phyloP scores from a whole-genome alignment of 2,329 filamentous ascomycete genomes.

The Arthrobotrys iridis region DNA sequence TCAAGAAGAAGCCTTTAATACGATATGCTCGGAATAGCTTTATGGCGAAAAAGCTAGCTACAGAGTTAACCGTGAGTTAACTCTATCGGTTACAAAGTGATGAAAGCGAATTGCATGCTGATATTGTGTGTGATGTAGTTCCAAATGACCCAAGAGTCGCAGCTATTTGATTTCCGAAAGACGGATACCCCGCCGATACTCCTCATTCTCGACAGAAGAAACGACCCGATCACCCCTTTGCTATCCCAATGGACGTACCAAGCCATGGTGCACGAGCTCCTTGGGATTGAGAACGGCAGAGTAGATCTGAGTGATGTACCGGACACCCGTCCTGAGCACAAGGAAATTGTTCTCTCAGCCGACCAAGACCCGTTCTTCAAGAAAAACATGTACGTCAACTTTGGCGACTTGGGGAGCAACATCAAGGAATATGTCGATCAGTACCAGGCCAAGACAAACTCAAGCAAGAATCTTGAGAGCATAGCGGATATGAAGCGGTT shows the following conservation, averaged over 20 bases:
- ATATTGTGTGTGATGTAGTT: conserved; percentile 70
- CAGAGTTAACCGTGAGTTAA: conserved; percentile 71
- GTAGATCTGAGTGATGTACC: conserved; percentile 87
- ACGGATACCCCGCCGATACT: conserved; percentile 94
- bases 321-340: conserved; percentile 84
- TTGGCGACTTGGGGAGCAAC: conserved; percentile 75
- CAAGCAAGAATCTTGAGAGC: conserved; percentile 92
- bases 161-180: conserved; percentile 94
- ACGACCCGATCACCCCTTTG: conserved; percentile 92
- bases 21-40: conserved; percentile 91
- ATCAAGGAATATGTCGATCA: conserved; percentile 92
- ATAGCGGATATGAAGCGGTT: conserved; percentile 99
- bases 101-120: background rate
- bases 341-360: conserved; percentile 89
- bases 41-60: conserved; percentile 89
- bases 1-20: conserved; percentile 97
- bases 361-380: conserved; percentile 99
- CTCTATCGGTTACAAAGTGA: background rate
- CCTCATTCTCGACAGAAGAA: conserved; percentile 86
- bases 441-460: conserved; percentile 97
- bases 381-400: conserved; percentile 79
- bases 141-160: conserved; percentile 92
- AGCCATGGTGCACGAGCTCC: conserved; percentile 97
- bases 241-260: conserved; percentile 99
- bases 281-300: conserved; percentile 94